Evolutionary conservation across 257 asterid genomes (phyloP).

Genomic region (Nicotiana tomentosiformis): DNA sequence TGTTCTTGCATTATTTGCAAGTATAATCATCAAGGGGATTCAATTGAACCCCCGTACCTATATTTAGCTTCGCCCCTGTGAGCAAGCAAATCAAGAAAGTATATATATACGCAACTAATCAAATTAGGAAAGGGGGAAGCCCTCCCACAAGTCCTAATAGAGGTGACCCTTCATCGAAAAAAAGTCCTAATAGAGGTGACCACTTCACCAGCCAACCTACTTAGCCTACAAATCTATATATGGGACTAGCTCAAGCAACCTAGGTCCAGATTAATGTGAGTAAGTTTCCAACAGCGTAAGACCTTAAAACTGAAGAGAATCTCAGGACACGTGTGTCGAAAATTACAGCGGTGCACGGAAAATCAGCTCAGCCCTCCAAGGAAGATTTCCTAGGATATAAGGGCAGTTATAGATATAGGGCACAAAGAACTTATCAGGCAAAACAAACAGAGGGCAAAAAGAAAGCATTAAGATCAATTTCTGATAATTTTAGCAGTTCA

Average conservation of each 20-base stretch:
- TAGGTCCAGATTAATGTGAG: background rate
- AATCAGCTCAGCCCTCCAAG: background rate
- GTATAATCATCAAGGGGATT: too few relatives aligned
- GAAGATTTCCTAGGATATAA: background rate
- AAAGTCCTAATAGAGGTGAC: background rate
- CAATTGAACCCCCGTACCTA: too few relatives aligned
- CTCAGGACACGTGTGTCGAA: background rate
- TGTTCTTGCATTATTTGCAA: too few relatives aligned
- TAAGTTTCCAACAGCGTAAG: background rate
- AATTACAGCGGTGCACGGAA: background rate
- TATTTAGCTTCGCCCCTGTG: too few relatives aligned
- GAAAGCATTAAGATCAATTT: background rate
- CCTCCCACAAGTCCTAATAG: background rate
- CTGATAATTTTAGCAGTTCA: background rate
- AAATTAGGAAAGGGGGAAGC: background rate
- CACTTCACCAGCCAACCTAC: background rate
- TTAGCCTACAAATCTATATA: background rate
- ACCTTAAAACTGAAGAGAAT: background rate
- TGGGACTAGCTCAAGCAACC: background rate
- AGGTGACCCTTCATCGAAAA: too few relatives aligned
- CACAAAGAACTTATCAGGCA: background rate
- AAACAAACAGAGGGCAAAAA: background rate
- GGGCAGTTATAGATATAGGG: background rate
- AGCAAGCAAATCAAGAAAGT: background rate
- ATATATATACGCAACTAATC: background rate